Conservation (phyloP, 2,329 filamentous ascomycete species). For the Eutypa lata region DNA sequence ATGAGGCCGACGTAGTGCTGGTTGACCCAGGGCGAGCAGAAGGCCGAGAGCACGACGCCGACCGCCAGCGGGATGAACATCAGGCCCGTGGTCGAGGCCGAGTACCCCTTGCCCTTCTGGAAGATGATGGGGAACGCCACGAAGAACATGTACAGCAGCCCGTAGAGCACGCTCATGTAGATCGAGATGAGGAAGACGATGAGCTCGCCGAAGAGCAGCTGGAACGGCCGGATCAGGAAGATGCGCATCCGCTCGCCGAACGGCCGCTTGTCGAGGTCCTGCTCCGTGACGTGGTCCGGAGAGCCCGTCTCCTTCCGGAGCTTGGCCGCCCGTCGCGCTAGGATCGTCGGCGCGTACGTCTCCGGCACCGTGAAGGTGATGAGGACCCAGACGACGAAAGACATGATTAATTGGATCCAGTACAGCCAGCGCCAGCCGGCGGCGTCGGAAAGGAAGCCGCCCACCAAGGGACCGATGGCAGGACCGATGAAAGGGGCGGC, state of each 20-base stretch:
- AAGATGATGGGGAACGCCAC: conserved; percentile 70
- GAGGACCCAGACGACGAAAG: conserved; percentile 65
- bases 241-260: conserved; percentile 66
- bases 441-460: conserved; percentile 70
- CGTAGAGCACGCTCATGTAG: conserved; percentile 83
- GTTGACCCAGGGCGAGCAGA: conserved; percentile 71
- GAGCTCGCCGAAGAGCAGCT: conserved; percentile 78
- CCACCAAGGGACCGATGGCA: conserved; percentile 71
- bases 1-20: conserved; percentile 64
- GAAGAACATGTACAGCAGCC: conserved; percentile 75
- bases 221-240: conserved; percentile 79
- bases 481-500: conserved; percentile 82
- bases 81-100: conserved; percentile 68
- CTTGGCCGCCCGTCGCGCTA: conserved; percentile 67
- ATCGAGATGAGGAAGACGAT: conserved; percentile 82
- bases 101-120: conserved; percentile 75
- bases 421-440: conserved; percentile 81
- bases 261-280: conserved; percentile 72
- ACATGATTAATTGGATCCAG: conserved; percentile 79
- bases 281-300: conserved; percentile 69
- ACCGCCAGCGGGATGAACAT: conserved; percentile 85
- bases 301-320: conserved; percentile 68
- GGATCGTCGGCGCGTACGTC: conserved; percentile 79
- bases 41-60: conserved; percentile 66
- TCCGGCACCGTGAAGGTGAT: conserved; percentile 89